Evolutionary conservation across 495 filamentous ascomycete genomes (phyloP), one percentile per base, ranked within the genome.

Genomic region (Lasiosphaeria hispida): DNA sequence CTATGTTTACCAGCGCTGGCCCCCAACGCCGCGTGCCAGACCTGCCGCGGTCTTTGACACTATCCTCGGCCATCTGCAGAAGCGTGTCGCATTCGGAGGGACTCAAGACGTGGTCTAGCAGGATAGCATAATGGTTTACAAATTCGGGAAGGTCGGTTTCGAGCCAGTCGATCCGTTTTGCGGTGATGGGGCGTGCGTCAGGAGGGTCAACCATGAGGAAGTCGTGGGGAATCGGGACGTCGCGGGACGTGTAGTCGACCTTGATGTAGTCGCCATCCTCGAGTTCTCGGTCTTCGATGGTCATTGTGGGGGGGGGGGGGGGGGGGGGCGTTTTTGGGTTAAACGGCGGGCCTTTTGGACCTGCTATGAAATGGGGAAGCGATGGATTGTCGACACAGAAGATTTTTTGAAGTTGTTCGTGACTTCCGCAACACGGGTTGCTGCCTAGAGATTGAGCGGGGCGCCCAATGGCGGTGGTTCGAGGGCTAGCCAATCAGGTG

Each of bases 1-100:
- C 47, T 3, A 49, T 36, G 47, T 49, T 49, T 2, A 49, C 47
- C 47, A 49, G n/a, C 10, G 47, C 47, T 8, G 47, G 47, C 7
- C 47, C 2, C 47, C 47, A 49, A 13, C 19, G 34, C 2, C 47
- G 17, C 14, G 23, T 49, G 10, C 47, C 47, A 0, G 47, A 35
- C 47, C 35, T 49, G 2, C 47, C 47, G 7, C 47, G 47, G n/a
- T 49, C 11, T 1, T 18, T 7, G 4, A 49, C 47, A 33, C 47
- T 49, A 1, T 49, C 47, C 10, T 49, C 47, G 2, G 47, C 47
- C 23, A 49, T 2, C 6, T 19, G 19, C 47, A 49, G n/a, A 3
- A 49, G 47, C 17, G 47, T 36, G 1, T 49, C 47, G 23, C 47
- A 49, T 36, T 49, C 47, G 1, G 47, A 49, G 1, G 47, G 47